A percentile compares a stretch with the other conserved stretches of the same genome.
Conservation (phyloP, 139 green algal species). For the Micromonas commoda region DNA sequence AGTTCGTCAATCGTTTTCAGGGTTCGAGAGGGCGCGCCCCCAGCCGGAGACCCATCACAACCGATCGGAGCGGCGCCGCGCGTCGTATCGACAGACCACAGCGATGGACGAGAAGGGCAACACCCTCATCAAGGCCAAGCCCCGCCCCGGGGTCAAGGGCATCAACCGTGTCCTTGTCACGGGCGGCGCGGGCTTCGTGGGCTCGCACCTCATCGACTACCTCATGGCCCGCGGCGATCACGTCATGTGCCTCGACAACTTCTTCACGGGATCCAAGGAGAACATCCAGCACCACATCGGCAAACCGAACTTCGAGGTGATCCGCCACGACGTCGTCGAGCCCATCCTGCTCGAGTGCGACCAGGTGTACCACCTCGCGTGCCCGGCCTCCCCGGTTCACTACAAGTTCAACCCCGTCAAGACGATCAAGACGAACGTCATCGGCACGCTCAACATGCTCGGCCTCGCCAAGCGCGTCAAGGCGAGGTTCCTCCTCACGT, state of each 20-base stretch:
- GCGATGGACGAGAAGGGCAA: neutral
- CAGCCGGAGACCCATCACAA: too few species aligned
- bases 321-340: constrained; percentile 95
- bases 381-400: constrained; percentile 95
- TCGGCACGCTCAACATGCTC: constrained; percentile 99
- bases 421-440: constrained; percentile 84
- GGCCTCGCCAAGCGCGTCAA: constrained; percentile 87
- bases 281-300: constrained; percentile 86
- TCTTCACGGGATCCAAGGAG: constrained; percentile 81
- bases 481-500: constrained; percentile 86
- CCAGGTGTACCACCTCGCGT: constrained; percentile 97
- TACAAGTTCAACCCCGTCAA: constrained; percentile 98
- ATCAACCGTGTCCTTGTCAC: constrained; percentile 55
- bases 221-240: constrained; percentile 80
- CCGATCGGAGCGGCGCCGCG: neutral
- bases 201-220: constrained; percentile 86
- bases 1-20: too few species aligned
- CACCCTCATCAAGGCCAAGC: neutral
- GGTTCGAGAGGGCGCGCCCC: too few species aligned
- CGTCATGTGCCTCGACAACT: constrained; percentile 93
- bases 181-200: constrained; percentile 95
- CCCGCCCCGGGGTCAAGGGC: neutral
- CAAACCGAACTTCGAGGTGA: constrained; percentile 91
- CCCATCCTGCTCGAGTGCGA: constrained; percentile 91
- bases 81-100: neutral